These are phyloP conservation scores for Biscutella laevigata DNA, from an alignment of 441 rosid genomes.

Conservation along the genomic window DNA sequence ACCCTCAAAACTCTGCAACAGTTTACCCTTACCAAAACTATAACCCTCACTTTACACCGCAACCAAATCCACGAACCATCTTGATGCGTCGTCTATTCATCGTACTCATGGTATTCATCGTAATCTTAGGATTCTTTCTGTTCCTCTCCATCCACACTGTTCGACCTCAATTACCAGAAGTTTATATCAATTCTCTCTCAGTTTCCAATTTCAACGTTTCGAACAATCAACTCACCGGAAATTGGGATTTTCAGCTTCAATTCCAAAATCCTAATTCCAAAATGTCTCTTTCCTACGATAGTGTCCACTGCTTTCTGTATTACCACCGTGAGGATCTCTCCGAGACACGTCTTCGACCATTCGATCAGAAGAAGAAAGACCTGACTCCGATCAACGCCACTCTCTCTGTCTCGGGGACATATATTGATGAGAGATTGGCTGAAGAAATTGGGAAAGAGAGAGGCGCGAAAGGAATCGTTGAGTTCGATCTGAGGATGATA, in stretches of 20 bases:
- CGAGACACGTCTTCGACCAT: conserved; percentile 45
- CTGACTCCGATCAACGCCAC: conserved; percentile 32
- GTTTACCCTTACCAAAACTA: conserved; percentile 38
- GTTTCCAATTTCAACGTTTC: conserved; percentile 50
- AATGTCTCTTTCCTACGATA: conserved; percentile 40
- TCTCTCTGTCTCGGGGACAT: conserved; percentile 35
- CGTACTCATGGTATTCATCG: conserved; percentile 15
- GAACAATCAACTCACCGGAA: conserved; percentile 32
- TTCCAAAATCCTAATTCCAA: conserved; percentile 70
- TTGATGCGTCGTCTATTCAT: conserved; percentile 42
- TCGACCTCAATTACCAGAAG: conserved; percentile 59
- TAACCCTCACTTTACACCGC: conserved; percentile 32
- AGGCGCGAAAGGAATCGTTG: conserved; percentile 27
- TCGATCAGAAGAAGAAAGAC: conserved; percentile 45
- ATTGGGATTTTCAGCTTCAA: conserved; percentile 44
- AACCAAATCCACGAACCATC: conserved; percentile 36
- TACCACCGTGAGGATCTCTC: conserved; percentile 29
- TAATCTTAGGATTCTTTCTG: conserved; percentile 37
- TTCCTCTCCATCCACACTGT: conserved; percentile 61
- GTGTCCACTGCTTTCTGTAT: conserved; percentile 17
- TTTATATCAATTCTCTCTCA: conserved; percentile 40
- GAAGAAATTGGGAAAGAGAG: conserved; percentile 34
- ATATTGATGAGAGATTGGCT: conserved; percentile 24
- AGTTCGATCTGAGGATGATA: conserved; percentile 36
- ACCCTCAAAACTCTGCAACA: conserved; percentile 33